Conservation (phyloP, 2,329 filamentous ascomycete genomes). For the Cytospora leucostoma region DNA sequence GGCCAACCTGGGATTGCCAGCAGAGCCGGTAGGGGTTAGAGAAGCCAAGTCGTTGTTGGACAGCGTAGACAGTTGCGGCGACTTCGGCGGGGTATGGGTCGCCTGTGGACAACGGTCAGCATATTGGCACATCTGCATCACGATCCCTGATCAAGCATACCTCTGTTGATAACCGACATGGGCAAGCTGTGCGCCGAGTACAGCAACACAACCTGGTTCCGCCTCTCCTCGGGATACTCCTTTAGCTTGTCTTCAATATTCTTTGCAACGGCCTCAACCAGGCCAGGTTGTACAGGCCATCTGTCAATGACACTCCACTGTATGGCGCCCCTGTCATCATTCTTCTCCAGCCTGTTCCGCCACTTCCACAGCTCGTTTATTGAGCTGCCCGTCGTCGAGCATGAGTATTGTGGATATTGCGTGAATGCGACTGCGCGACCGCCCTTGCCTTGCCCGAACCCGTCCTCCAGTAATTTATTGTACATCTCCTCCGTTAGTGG, state of each 20-base stretch:
- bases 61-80: conserved; percentile 90
- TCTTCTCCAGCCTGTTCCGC: conserved; percentile 81
- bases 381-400: conserved; percentile 94
- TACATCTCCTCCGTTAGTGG: conserved; percentile 97
- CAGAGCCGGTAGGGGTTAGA: conserved; percentile 90
- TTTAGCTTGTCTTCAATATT: conserved; percentile 86
- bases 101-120: conserved; percentile 51
- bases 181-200: conserved; percentile 96
- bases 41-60: conserved; percentile 89
- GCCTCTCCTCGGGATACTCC: conserved; percentile 79
- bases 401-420: conserved; percentile 98
- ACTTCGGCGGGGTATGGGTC: conserved; percentile 96
- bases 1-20: conserved; percentile 98
- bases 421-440: conserved; percentile 95
- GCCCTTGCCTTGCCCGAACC: conserved; percentile 86
- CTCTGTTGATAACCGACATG: conserved; percentile 95
- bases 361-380: conserved; percentile 98
- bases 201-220: conserved; percentile 79
- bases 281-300: conserved; percentile 88
- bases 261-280: conserved; percentile 88
- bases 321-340: conserved; percentile 67
- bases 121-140: background rate
- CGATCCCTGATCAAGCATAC: conserved; percentile 43
- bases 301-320: conserved; percentile 97
- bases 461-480: conserved; percentile 76